Percentiles rank a stretch among this genome's conserved stretches.
phyloP scores from a whole-genome alignment of 345 rosid species.

The Hibiscus syriacus region DNA sequence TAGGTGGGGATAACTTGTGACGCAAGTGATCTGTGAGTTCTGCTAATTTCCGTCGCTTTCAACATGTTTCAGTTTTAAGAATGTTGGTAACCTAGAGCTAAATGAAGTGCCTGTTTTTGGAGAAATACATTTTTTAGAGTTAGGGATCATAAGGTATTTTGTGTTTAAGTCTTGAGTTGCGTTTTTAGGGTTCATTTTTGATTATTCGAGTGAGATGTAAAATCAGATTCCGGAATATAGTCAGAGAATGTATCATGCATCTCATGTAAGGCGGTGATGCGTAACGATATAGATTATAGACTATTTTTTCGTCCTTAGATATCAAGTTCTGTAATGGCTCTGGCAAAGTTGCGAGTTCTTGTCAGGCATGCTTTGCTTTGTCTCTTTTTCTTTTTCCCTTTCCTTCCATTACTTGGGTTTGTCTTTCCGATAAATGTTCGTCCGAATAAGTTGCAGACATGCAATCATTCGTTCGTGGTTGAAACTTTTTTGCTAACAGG shows the following conservation, averaged over 20 bases:
- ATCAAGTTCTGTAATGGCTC: slow-evolving; percentile 26
- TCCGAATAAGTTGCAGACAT: slow-evolving; percentile 37
- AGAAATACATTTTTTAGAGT: slow-evolving; percentile 39
- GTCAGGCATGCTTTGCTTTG: slow-evolving; percentile 34
- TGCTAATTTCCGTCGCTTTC: slow-evolving; percentile 20
- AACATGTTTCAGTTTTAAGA: slow-evolving; percentile 29
- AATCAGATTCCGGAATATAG: too few relatives aligned
- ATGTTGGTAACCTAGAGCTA: slow-evolving; percentile 53
- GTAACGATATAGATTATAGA: slow-evolving; percentile 28
- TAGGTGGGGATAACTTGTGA: slow-evolving; percentile 24
- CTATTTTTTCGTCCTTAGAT: slow-evolving; percentile 16
- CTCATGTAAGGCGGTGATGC: slow-evolving; percentile 67
- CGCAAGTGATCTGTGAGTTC: slow-evolving; percentile 50
- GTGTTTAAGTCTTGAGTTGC: slow-evolving; percentile 52
- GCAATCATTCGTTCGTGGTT: too few relatives aligned
- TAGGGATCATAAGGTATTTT: slow-evolving; percentile 19
- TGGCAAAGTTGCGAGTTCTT: slow-evolving; percentile 36
- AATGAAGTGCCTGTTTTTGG: slow-evolving; percentile 49
- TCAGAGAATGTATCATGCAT: slow-evolving; percentile 72
- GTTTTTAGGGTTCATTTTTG: slow-evolving; percentile 29
- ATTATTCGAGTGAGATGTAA: slow-evolving; percentile 43
- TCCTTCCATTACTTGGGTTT: slow-evolving; percentile 25
- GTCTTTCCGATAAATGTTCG: slow-evolving; percentile 34
- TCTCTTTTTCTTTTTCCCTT: slow-evolving; percentile 25
- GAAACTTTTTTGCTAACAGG: slow-evolving; percentile 13